These are phyloP conservation scores for Ogataea hybrid DNA, from an alignment of 1,139 yeast genomes.

Conservation along the genomic window DNA sequence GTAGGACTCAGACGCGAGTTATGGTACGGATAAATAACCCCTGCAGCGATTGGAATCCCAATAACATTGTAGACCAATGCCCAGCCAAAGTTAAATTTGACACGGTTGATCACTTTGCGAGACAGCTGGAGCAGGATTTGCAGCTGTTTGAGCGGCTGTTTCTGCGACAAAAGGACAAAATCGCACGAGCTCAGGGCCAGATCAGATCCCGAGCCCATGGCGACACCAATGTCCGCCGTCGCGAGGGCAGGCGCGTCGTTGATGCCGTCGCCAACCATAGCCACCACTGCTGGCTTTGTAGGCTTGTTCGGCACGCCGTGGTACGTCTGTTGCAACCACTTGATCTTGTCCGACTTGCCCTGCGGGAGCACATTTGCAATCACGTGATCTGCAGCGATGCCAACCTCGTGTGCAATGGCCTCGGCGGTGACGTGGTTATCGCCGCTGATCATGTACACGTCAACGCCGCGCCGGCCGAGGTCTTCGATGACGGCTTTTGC, in stretches of 20 bases:
- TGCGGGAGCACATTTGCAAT: conserved; percentile 73
- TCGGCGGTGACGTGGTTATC: conserved; percentile 67
- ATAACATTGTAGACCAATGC: conserved; percentile 51
- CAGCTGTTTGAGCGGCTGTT: conserved; percentile 47
- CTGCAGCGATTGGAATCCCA: conserved; percentile 64
- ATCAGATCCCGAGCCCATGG: conserved; percentile 58
- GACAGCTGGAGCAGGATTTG: conserved; percentile 48
- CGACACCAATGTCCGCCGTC: conserved; percentile 58
- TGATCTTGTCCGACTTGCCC: conserved; percentile 62
- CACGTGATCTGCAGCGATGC: conserved; percentile 52
- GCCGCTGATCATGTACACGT: conserved; percentile 73
- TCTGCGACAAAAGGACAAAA: conserved; percentile 48
- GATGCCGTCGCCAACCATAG: conserved; percentile 66
- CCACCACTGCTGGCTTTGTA: conserved; percentile 37
- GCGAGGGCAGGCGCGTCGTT: conserved; percentile 66
- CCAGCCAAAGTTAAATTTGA: conserved; percentile 57
- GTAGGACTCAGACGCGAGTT: conserved; percentile 55
- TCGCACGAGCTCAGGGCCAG: conserved; percentile 59
- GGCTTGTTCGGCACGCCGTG: conserved; percentile 21
- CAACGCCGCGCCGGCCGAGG: conserved; percentile 45
- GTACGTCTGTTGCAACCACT: conserved; percentile 46
- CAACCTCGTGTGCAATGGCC: conserved; percentile 64
- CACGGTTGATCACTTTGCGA: conserved; percentile 46
- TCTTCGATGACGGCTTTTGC: conserved; percentile 49
- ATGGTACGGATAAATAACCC: conserved; percentile 53